Base-by-base conservation (phyloP, 805 yeast species). In the Sugiyamaella smithiae region DNA sequence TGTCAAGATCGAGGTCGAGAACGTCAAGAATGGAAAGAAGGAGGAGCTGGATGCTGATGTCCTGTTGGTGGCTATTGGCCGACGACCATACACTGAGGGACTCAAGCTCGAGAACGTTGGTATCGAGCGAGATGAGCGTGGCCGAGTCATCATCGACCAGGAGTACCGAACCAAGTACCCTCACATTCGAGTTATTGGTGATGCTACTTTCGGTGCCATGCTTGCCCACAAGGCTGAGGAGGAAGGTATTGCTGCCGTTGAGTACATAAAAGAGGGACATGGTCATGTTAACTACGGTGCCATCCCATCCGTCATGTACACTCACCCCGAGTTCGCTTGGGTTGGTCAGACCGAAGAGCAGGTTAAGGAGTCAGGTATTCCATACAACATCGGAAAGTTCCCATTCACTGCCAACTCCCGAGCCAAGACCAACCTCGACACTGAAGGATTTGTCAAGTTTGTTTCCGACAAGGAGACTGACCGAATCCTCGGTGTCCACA, bases 201-300 rank as follows among this genome's bases (percentile, higher is more conserved):
- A 93, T 67, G 97, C 84, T 49, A 93, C 99, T 36, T 93, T 88
- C 63, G 99, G 99, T 62, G 91, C 96, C 62, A 93, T 93, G 99
- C 81, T 93, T 73, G 99, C 99, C 57, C 99, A 93, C 80, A 93
- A 93, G 79, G 99, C 99, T 55, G 99, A 93, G 78, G 99, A 93
- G 71, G 99, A 93, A 78, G 99, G 97, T 73, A 84, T 93, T 60
- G 99, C 99, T 50, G 98, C 96, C 58, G 98, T 79, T 57, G 99
- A 93, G 75, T 87, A 81, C 76, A 81, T 93, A 69, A 88, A 88
- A 77, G 72, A 72, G 59, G 99, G 98, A 58, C 86, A 85, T 67
- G 99, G 99, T 52, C 99, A 93, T 69, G 98, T 93, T 60, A 93
- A 93, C 82, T 93, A 93, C 74, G 95, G 84, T 62, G 95, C 87